Conservation (phyloP, 495 filamentous ascomycete species). For the Talaromyces ruber region DNA sequence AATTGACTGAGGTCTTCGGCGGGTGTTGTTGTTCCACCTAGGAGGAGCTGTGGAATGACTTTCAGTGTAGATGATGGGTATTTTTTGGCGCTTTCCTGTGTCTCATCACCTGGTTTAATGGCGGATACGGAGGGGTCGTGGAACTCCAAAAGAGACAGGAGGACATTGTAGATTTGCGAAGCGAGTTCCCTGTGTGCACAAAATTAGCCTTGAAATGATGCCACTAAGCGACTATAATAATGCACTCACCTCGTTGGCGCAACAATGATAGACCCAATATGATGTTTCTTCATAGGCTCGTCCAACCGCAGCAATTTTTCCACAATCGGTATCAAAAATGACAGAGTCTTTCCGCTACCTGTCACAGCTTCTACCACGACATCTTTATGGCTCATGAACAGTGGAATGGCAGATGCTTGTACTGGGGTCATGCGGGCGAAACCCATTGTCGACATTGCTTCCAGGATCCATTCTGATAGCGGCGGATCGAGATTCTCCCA, state of each 20-base stretch:
- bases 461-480: slow-evolving; percentile 84
- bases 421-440: slow-evolving; percentile 88
- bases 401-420: slow-evolving; percentile 85
- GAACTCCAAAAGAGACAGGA: slow-evolving; percentile 68
- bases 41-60: slow-evolving; percentile 76
- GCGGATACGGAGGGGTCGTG: slow-evolving; percentile 66
- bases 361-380: slow-evolving; percentile 97
- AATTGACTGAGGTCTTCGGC: slow-evolving; percentile 80
- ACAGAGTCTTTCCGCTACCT: slow-evolving; percentile 88
- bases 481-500: slow-evolving; percentile 74
- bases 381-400: slow-evolving; percentile 91
- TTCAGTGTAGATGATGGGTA: slow-evolving; percentile 40
- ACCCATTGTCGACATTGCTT: slow-evolving; percentile 75
- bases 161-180: slow-evolving; percentile 79
- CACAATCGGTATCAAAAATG: slow-evolving; percentile 82
- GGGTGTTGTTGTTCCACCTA: slow-evolving; percentile 77
- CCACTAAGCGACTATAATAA: not conserved
- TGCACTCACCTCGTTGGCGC: slow-evolving; percentile 64
- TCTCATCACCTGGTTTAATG: slow-evolving; percentile 43
- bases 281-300: slow-evolving; percentile 75
- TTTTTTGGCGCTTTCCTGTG: slow-evolving; percentile 43
- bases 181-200: slow-evolving; percentile 63
- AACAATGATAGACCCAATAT: slow-evolving; percentile 83
- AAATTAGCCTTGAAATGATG: not conserved
- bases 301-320: slow-evolving; percentile 70